phyloP scores from a whole-genome alignment of 768 basidiomycete species.

The Auricularia cornea region DNA sequence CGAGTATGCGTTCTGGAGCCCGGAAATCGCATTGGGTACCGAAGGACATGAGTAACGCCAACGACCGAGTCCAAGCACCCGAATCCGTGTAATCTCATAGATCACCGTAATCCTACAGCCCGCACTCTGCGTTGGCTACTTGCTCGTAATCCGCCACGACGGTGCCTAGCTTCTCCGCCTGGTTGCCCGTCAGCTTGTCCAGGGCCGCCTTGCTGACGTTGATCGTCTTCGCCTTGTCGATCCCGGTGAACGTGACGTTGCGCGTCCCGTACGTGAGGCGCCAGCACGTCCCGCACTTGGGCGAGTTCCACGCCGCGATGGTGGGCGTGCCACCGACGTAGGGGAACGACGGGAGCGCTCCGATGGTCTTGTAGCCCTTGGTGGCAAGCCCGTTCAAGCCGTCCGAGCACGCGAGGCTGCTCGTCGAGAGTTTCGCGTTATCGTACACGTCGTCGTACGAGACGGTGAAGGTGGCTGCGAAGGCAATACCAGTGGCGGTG shows the following conservation, averaged over 20 bases:
- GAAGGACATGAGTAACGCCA: too few species aligned
- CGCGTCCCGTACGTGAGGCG: constrained; percentile 15
- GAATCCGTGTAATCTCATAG: too few species aligned
- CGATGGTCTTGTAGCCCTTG: constrained; percentile 28
- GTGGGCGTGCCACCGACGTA: constrained; percentile 29
- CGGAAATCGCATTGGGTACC: too few species aligned
- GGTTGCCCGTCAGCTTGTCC: too few species aligned
- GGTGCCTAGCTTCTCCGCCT: too few species aligned
- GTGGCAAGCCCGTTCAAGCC: constrained; percentile 29
- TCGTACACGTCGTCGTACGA: constrained; percentile 33
- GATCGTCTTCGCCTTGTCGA: constrained; percentile 5
- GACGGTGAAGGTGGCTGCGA: constrained; percentile 18
- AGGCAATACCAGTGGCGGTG: constrained; percentile 11
- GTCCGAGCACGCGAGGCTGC: constrained; percentile 29
- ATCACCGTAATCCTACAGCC: too few species aligned
- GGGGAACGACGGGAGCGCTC: constrained; percentile 31
- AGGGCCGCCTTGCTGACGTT: constrained; percentile 3
- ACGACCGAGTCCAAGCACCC: too few species aligned
- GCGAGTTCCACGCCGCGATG: constrained; percentile 17
- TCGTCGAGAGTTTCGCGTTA: constrained; percentile 18
- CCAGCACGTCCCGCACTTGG: constrained; percentile 25
- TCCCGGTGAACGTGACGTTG: constrained; percentile 6
- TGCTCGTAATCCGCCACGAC: too few species aligned
- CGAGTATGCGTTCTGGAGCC: too few species aligned
- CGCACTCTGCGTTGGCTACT: too few species aligned